Conservation (phyloP, 805 yeast species). For the Candida taoyuanica region DNA sequence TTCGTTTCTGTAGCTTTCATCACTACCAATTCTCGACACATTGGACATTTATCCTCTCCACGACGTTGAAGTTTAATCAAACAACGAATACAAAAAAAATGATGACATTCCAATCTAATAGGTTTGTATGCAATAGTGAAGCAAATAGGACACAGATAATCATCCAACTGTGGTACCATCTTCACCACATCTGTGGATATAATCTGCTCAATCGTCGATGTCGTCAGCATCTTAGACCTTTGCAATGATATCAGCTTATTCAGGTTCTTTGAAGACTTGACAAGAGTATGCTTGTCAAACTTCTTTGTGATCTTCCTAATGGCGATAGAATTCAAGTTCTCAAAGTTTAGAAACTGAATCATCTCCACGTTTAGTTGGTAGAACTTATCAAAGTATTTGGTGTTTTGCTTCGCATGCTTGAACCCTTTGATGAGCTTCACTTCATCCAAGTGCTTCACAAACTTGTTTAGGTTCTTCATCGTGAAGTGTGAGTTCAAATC, state of each 20-base stretch:
- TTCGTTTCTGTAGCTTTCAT: constrained; percentile 54
- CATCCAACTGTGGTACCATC: constrained; percentile 69
- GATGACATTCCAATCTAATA: constrained; percentile 57
- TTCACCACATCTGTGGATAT: constrained; percentile 51
- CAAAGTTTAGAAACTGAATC: constrained; percentile 54
- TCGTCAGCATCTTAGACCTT: constrained; percentile 21
- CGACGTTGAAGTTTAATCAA: constrained; percentile 62
- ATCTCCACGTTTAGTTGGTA: constrained; percentile 49
- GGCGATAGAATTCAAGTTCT: constrained; percentile 58
- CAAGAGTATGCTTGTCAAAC: constrained; percentile 66
- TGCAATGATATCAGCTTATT: constrained; percentile 34
- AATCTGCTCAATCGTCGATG: constrained; percentile 29
- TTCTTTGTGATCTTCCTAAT: constrained; percentile 66
- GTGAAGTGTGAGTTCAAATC: constrained; percentile 48
- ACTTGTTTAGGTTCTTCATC: constrained; percentile 42
- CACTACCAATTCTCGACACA: constrained; percentile 53
- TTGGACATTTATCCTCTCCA: constrained; percentile 57
- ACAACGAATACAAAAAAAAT: constrained; percentile 70
- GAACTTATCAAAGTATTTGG: constrained; percentile 45
- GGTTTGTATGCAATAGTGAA: constrained; percentile 69
- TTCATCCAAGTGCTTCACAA: constrained; percentile 36
- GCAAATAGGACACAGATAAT: constrained; percentile 72
- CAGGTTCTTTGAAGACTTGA: constrained; percentile 45
- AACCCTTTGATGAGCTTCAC: constrained; percentile 34
- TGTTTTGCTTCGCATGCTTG: constrained; percentile 41